These are phyloP conservation scores for Solanum ahanhuiri DNA, from an alignment of 257 asterid genomes.

Conservation along the genomic window DNA sequence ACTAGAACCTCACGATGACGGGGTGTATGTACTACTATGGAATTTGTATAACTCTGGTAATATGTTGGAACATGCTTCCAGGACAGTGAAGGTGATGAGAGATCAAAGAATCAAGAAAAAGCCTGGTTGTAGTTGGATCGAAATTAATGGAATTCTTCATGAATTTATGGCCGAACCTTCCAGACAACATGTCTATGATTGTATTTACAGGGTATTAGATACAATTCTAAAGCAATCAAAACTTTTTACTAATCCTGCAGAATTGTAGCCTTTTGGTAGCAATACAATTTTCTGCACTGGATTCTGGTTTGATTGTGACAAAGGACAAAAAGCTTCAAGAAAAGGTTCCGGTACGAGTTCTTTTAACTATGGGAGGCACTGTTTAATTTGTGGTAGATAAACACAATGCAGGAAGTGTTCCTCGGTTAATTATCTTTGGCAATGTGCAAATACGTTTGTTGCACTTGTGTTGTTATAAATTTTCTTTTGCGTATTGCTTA, in stretches of 20 bases:
- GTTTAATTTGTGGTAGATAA: not conserved
- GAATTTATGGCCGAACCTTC: constrained; percentile 66
- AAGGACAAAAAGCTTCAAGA: not conserved
- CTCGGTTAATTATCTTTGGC: not conserved
- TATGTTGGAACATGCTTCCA: constrained; percentile 48
- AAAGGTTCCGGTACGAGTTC: not conserved
- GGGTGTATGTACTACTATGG: constrained; percentile 53
- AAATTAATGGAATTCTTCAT: constrained; percentile 59
- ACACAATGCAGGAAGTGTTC: not conserved
- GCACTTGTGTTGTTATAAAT: not conserved
- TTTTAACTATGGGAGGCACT: not conserved
- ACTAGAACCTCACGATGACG: constrained; percentile 57
- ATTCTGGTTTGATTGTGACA: not conserved
- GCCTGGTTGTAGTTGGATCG: constrained; percentile 90
- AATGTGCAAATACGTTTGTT: not conserved
- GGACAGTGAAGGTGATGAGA: constrained; percentile 53
- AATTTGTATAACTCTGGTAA: constrained; percentile 39
- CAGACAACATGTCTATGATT: constrained; percentile 4
- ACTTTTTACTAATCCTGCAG: not conserved
- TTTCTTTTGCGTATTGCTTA: not conserved
- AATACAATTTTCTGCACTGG: not conserved
- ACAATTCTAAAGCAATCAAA: constrained; percentile 27
- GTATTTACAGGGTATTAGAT: constrained; percentile 20
- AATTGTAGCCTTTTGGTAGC: not conserved
- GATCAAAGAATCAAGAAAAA: constrained; percentile 59